Evolutionary conservation across 2,329 filamentous ascomycete species (phyloP).

Genomic region (Nannizziopsis arthrosporioides): DNA sequence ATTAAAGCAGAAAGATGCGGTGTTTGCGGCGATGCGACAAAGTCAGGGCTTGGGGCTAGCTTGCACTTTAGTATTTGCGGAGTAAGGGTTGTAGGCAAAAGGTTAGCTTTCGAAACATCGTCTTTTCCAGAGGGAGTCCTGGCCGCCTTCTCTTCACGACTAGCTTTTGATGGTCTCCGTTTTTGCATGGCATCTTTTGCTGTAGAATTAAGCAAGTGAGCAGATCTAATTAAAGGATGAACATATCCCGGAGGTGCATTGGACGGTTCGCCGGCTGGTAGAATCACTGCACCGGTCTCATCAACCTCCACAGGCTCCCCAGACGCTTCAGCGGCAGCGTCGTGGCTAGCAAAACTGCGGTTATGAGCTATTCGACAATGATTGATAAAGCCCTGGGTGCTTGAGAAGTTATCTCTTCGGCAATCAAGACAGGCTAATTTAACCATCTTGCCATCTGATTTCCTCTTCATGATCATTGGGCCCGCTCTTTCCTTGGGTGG

Average conservation of each 20-base stretch:
- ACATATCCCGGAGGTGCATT: slow-evolving; percentile 42
- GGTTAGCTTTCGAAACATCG: neutral
- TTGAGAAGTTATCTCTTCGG: slow-evolving; percentile 80
- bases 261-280: slow-evolving; percentile 25
- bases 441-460: slow-evolving; percentile 69
- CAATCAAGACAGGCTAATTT: slow-evolving; percentile 87
- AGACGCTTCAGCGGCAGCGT: slow-evolving; percentile 79
- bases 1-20: slow-evolving; percentile 59
- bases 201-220: slow-evolving; percentile 35
- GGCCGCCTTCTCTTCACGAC: slow-evolving; percentile 3
- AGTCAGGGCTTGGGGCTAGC: slow-evolving; percentile 24
- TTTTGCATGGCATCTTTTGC: slow-evolving; percentile 15
- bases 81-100: neutral
- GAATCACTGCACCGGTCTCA: slow-evolving; percentile 42
- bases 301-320: slow-evolving; percentile 69
- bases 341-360: slow-evolving; percentile 88
- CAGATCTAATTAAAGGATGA: slow-evolving; percentile 50
- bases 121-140: slow-evolving; percentile 14
- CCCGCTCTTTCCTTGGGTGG: slow-evolving; percentile 69
- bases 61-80: neutral
- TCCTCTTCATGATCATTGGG: slow-evolving; percentile 72
- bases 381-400: slow-evolving; percentile 98
- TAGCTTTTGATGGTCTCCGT: slow-evolving; percentile 15
- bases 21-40: slow-evolving; percentile 46
- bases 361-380: slow-evolving; percentile 94